A percentile compares a stretch with the other conserved stretches of the same genome.
phyloP scores from a whole-genome alignment of 164 flowering plant species.

The Aristolochia contorta region DNA sequence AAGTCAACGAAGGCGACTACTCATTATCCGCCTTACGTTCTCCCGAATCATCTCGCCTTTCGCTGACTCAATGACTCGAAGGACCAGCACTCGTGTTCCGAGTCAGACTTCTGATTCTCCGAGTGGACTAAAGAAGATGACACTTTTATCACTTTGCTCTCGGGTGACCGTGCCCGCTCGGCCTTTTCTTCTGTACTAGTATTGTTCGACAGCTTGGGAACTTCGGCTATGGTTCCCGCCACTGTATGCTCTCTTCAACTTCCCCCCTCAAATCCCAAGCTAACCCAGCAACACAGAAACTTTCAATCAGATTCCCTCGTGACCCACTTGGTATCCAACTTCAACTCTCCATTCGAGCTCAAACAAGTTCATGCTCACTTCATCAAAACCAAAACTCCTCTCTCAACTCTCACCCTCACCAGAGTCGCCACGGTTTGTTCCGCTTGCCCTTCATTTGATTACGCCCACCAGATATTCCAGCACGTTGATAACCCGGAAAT shows the following conservation, averaged over 20 bases:
- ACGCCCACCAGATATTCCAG: conserved; percentile 34
- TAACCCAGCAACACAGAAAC: background rate
- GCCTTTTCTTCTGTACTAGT: too few relatives aligned
- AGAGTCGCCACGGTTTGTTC: conserved; percentile 42
- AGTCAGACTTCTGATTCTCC: too few relatives aligned
- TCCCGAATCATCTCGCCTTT: too few relatives aligned
- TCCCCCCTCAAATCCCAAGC: conserved; percentile 10
- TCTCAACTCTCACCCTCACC: conserved; percentile 34
- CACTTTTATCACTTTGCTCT: too few relatives aligned
- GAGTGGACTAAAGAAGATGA: too few relatives aligned
- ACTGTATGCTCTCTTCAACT: background rate
- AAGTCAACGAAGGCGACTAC: too few relatives aligned
- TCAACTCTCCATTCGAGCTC: conserved; percentile 48
- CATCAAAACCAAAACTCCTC: conserved; percentile 38
- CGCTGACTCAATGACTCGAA: too few relatives aligned
- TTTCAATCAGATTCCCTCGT: background rate
- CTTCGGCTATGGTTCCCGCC: background rate
- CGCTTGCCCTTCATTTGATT: conserved; percentile 29
- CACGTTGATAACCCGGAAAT: conserved; percentile 17
- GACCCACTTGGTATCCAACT: conserved; percentile 18
- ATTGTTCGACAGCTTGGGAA: too few relatives aligned
- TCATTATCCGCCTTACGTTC: too few relatives aligned
- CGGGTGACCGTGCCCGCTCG: too few relatives aligned
- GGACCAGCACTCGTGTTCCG: too few relatives aligned
- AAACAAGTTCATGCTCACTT: conserved; percentile 48